Percentiles rank a stretch among this genome's conserved stretches.
These are phyloP conservation scores for Conringia planisiliqua DNA, from an alignment of 345 rosid genomes.

Conservation along the genomic window DNA sequence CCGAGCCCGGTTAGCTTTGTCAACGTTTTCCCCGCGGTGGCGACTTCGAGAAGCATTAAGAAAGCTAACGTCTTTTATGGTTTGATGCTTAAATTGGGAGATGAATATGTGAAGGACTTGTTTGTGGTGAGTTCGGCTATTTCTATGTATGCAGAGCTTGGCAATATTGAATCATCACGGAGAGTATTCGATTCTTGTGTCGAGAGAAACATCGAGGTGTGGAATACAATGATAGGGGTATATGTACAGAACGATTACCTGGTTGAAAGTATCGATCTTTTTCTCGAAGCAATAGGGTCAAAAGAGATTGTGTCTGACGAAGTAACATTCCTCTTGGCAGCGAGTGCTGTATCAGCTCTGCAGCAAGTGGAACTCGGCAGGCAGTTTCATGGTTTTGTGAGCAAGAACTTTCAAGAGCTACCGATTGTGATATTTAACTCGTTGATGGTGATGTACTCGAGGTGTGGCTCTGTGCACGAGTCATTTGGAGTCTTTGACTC, in stretches of 20 bases:
- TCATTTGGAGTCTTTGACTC: slow-evolving; percentile 61
- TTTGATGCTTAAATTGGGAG: slow-evolving; percentile 59
- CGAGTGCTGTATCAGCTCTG: slow-evolving; percentile 66
- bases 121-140: slow-evolving; percentile 74
- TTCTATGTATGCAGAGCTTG: slow-evolving; percentile 65
- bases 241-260: slow-evolving; percentile 54
- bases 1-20: slow-evolving; percentile 78
- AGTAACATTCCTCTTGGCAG: slow-evolving; percentile 60
- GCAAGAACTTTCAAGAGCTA: slow-evolving; percentile 49
- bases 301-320: slow-evolving; percentile 53
- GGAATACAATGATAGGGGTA: slow-evolving; percentile 81
- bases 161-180: slow-evolving; percentile 54
- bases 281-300: slow-evolving; percentile 49
- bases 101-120: slow-evolving; percentile 57
- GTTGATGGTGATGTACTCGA: slow-evolving; percentile 73
- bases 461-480: slow-evolving; percentile 59
- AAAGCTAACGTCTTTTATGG: slow-evolving; percentile 60
- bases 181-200: slow-evolving; percentile 59
- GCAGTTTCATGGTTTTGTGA: slow-evolving; percentile 63
- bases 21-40: slow-evolving; percentile 70
- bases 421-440: slow-evolving; percentile 57
- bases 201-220: slow-evolving; percentile 65
- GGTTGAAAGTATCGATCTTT: slow-evolving; percentile 53
- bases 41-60: slow-evolving; percentile 40
- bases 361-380: slow-evolving; percentile 53